Percentiles rank a stretch among this genome's conserved stretches.
Conservation (phyloP, 2,329 filamentous ascomycete species). For the Dichotomopilus funicola region DNA sequence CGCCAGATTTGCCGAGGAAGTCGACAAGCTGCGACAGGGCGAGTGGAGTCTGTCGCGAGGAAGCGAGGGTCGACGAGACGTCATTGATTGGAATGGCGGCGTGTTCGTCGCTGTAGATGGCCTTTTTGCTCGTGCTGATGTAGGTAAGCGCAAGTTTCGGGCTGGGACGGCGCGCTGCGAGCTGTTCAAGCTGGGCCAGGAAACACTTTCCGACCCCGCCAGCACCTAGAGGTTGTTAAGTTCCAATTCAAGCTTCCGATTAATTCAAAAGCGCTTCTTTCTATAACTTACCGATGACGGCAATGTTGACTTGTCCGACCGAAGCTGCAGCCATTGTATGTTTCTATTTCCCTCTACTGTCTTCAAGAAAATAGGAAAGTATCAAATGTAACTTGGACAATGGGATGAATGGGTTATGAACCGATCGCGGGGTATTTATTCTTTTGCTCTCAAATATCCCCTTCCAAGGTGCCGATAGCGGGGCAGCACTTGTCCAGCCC, state of each 20-base stretch:
- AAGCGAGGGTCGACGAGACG: slow-evolving; percentile 55
- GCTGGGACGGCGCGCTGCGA: slow-evolving; percentile 59
- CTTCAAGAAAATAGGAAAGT: neutral
- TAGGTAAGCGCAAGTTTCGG: slow-evolving; percentile 73
- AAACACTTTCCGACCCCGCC: slow-evolving; percentile 92
- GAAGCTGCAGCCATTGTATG: slow-evolving; percentile 26
- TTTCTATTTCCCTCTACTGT: neutral
- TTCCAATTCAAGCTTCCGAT: neutral
- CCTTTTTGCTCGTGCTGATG: slow-evolving; percentile 78
- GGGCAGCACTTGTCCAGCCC: slow-evolving; percentile 12
- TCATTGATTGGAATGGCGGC: slow-evolving; percentile 56
- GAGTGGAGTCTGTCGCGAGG: slow-evolving; percentile 59
- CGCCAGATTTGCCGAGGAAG: slow-evolving; percentile 71
- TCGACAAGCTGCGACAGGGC: slow-evolving; percentile 64
- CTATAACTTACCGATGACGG: slow-evolving; percentile 35
- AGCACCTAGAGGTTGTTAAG: slow-evolving; percentile 52
- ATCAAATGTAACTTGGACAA: neutral
- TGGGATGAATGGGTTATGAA: neutral
- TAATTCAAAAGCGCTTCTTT: too few relatives aligned
- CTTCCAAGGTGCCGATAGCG: slow-evolving; percentile 26
- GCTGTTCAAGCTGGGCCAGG: slow-evolving; percentile 68
- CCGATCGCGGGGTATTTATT: slow-evolving; percentile 17
- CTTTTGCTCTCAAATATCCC: slow-evolving; percentile 16
- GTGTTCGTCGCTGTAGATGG: slow-evolving; percentile 69
- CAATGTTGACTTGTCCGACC: slow-evolving; percentile 35